Base-by-base conservation (phyloP, 345 rosid species). In the Viola odorata region DNA sequence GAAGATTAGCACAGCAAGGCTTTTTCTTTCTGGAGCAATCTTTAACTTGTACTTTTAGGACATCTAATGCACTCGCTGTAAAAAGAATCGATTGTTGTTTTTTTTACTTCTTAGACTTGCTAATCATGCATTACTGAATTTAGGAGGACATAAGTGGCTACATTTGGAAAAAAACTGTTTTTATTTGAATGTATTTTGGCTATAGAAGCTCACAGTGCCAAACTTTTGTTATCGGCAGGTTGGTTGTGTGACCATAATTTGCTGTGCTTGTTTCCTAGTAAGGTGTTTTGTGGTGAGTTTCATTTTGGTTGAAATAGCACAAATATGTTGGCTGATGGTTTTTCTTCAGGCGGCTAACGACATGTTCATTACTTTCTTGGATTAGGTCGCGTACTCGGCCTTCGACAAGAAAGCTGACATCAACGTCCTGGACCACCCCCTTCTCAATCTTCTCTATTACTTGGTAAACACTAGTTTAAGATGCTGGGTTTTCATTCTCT, bases 191-290 rank as follows among this genome's bases (percentile, higher is more conserved):
- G 32, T 23, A 23, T 23, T 23, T 23, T 23, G 32, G 1, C 32
- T 23, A 23, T 23, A 2, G 32, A 23, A 23, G 32, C 32, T 23
- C 32, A 23, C 32, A 2, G 32, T 23, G 32, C 32, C 32, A 23
- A 23, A 23, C 15, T 5, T 1, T 45, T 12, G 5, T 44, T 12
- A 55, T 1, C 44, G 58, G 66, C 89, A 89, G 95, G 97, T 87
- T 16, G 88, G 97, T 57, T 85, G 67, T 23, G 91, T 90, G 66
- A 85, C 95, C 1, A 81, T 69, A 53, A 80, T 85, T 57, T 87
- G 91, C 68, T 87, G 82, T 71, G 65, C 81, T 39, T 87, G 96
- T 71, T 90, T 87, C 86, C 69, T 90, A 77, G 69, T 87, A 66
- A 81, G 97, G 81, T 85, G 90, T 65, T 41, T 85, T 53, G 73